Evolutionary conservation across 306 rosid species (phyloP).

Genomic region (Senna tora): DNA sequence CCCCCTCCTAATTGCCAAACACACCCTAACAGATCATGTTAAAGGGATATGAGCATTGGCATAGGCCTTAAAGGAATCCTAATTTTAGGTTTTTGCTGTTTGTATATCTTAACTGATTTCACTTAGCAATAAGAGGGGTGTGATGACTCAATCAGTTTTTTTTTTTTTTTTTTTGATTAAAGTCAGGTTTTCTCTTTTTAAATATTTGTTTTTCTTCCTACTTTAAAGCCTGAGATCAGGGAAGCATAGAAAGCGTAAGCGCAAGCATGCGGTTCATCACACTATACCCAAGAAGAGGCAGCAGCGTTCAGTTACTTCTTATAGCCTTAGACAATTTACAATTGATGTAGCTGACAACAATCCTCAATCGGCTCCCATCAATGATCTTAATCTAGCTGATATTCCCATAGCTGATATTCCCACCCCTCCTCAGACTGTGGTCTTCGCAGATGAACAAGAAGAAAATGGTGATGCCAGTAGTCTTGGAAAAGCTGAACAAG

Average conservation of each 20-base stretch:
- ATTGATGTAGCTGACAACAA: slow-evolving; percentile 42
- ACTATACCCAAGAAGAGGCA: slow-evolving; percentile 70
- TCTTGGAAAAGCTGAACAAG: slow-evolving; percentile 34
- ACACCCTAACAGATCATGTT: background rate
- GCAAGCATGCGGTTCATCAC: slow-evolving; percentile 56
- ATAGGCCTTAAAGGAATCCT: background rate
- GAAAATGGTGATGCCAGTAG: slow-evolving; percentile 35
- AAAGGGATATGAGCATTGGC: background rate
- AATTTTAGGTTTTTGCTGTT: background rate
- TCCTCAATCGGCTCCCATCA: slow-evolving; percentile 49
- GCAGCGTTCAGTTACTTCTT: slow-evolving; percentile 56
- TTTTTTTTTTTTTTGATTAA: too few relatives aligned
- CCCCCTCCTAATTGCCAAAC: too few relatives aligned
- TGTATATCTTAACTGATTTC: background rate
- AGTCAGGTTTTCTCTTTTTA: background rate
- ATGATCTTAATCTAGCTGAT: slow-evolving; percentile 34
- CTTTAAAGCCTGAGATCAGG: slow-evolving; percentile 57
- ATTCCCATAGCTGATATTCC: slow-evolving; percentile 41
- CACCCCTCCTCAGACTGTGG: slow-evolving; percentile 50
- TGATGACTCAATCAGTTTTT: background rate
- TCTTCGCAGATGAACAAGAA: slow-evolving; percentile 49
- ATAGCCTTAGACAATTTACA: slow-evolving; percentile 57
- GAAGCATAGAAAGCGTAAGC: slow-evolving; percentile 65
- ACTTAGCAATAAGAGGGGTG: slow-evolving; percentile 5
- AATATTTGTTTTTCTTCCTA: slow-evolving; percentile 27